Base-by-base conservation (phyloP, 768 basidiomycete species). In the Macrocybe gigantea region DNA sequence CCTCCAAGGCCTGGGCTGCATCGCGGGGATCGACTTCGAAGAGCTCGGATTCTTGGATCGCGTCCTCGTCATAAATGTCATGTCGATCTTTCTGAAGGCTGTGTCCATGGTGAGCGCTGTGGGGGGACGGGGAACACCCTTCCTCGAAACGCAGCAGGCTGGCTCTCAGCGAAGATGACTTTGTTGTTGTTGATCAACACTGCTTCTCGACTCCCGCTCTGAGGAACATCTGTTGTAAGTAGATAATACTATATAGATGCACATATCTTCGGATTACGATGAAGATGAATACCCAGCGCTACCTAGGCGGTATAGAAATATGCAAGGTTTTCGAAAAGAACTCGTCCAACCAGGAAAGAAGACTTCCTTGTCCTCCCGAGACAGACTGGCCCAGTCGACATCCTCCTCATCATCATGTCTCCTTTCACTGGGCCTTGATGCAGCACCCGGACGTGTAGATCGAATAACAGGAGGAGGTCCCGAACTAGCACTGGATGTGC, bases 51-150 rank as follows among this genome's bases (percentile, higher is more conserved):
- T 93, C 88, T 39, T 84, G 78, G 6, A 97, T 68, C 15, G 82
- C 78, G 58, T 97, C 95, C 64, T 97, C 95, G 62, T 98, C 95
- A 69, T 83, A 91, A 36, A 72, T 76, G 70, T 98, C 95, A 97
- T 86, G 70, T 97, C 87, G 68, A 96, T 92, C 68, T 93, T 94
- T 57, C 94, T 77, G 67, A 93, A 96, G 45, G 82, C 80, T 51
- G 62, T 62, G 41, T 76, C 74, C 71, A 73, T 74, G 42, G 30
- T 44, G 22, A 22, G 22, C 22, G 22, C 22, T 22, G 22, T 4
- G 22, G 22, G 22, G 22, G 22, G 22, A 22, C 22, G 22, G 22
- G 22, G 4, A 22, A 22, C 22, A 22, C 22, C 22, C 22, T 22
- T 22, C 22, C 2, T 22, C 1, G 2, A 22, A 22, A 2, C 22